Conservation (phyloP, 2,329 filamentous ascomycete genomes). For the Hypoxylon sp. region DNA sequence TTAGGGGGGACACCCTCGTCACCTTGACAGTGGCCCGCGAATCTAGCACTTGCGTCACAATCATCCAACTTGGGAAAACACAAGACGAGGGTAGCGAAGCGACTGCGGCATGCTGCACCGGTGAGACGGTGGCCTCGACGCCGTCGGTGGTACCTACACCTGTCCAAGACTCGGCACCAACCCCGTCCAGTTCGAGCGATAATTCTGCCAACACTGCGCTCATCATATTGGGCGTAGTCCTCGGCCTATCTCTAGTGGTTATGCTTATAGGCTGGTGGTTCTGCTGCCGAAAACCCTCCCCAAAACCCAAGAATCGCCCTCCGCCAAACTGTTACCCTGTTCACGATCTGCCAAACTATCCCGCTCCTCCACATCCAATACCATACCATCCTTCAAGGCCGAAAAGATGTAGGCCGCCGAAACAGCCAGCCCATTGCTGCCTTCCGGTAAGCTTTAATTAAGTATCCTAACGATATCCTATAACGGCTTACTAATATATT, state of each 20-base stretch:
- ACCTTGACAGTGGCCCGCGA: slow-evolving; percentile 29
- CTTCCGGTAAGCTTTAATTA: not conserved
- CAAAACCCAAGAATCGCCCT: not conserved
- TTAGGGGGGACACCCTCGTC: slow-evolving; percentile 15
- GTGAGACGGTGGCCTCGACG: not conserved
- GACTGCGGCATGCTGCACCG: slow-evolving; percentile 1
- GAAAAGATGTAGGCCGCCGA: not conserved
- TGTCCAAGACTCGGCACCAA: slow-evolving; percentile 8
- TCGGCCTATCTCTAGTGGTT: slow-evolving; percentile 40
- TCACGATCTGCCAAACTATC: not conserved
- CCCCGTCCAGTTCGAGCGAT: slow-evolving; percentile 10
- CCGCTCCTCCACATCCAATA: not conserved
- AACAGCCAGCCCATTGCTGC: not conserved
- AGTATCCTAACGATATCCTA: not conserved
- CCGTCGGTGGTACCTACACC: not conserved
- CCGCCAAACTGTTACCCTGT: not conserved
- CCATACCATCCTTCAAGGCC: not conserved
- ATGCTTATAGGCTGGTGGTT: slow-evolving; percentile 36
- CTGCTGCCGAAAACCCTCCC: slow-evolving; percentile 21
- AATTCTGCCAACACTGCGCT: slow-evolving; percentile 34
- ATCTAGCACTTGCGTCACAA: slow-evolving; percentile 11
- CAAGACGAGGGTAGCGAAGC: slow-evolving; percentile 1
- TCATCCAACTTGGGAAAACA: slow-evolving; percentile 22
- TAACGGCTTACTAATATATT: not conserved
- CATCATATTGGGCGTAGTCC: slow-evolving; percentile 41